Percentiles rank a stretch among this genome's conserved stretches.
Evolutionary conservation across 1,284 basidiomycete species (phyloP).

Genomic region (Leccinum griseonigrum): DNA sequence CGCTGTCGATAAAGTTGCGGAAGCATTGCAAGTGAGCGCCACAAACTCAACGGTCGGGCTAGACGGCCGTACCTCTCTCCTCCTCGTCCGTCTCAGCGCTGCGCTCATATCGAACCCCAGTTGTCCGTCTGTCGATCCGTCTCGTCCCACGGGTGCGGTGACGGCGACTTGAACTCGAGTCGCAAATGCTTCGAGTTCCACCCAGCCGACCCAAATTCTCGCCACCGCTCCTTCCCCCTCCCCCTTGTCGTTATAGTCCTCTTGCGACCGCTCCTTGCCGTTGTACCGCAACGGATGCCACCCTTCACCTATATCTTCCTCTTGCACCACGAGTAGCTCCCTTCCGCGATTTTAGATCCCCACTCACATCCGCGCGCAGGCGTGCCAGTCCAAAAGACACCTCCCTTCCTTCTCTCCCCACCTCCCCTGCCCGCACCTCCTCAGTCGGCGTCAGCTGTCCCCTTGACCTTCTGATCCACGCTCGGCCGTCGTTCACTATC

Average conservation of each 20-base stretch:
- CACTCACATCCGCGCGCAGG: neutral
- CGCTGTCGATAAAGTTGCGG: slow-evolving; percentile 58
- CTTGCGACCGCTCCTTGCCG: slow-evolving; percentile 13
- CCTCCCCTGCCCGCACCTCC: neutral
- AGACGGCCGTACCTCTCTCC: slow-evolving; percentile 79
- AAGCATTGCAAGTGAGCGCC: slow-evolving; percentile 78
- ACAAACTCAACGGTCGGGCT: slow-evolving; percentile 89
- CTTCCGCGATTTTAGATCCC: slow-evolving; percentile 6
- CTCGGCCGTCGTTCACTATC: slow-evolving; percentile 10
- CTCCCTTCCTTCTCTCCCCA: neutral
- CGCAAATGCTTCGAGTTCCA: slow-evolving; percentile 26
- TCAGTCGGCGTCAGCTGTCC: slow-evolving; percentile 4
- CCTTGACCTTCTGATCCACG: slow-evolving; percentile 3
- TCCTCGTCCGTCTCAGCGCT: slow-evolving; percentile 61
- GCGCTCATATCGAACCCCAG: slow-evolving; percentile 62
- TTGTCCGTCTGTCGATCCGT: slow-evolving; percentile 46
- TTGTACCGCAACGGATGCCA: slow-evolving; percentile 25
- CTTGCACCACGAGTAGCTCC: slow-evolving; percentile 20
- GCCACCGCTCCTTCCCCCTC: slow-evolving; percentile 13
- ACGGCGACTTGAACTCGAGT: slow-evolving; percentile 39
- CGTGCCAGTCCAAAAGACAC: neutral
- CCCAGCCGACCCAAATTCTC: slow-evolving; percentile 13
- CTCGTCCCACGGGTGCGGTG: slow-evolving; percentile 62
- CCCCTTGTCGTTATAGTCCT: slow-evolving; percentile 2
- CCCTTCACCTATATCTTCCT: slow-evolving; percentile 30